phyloP scores from a whole-genome alignment of 768 basidiomycete genomes.

The Paxillus involutus region DNA sequence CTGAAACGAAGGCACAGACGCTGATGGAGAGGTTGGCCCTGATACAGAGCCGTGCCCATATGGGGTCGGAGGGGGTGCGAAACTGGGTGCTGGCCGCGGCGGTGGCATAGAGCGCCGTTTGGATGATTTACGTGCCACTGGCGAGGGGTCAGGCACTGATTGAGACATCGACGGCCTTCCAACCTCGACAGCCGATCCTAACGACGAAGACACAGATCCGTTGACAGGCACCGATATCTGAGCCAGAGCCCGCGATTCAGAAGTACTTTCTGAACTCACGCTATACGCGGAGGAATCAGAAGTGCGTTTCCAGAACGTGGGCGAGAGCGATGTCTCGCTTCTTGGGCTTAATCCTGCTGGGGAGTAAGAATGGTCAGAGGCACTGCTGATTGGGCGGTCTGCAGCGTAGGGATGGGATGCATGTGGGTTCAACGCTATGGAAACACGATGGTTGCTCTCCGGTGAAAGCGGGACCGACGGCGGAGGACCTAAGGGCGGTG shows the following conservation, averaged over 20 bases:
- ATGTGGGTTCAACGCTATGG: constrained; percentile 25
- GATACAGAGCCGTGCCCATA: constrained; percentile 18
- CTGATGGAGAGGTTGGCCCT: constrained; percentile 1
- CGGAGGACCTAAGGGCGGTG: constrained; percentile 60
- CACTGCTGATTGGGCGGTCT: constrained; percentile 35
- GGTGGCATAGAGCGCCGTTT: constrained; percentile 70
- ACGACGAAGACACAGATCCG: constrained; percentile 10
- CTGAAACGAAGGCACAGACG: constrained; percentile 12
- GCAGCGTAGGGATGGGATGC: constrained; percentile 31
- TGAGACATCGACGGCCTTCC: constrained; percentile 19
- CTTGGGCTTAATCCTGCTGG: constrained; percentile 33
- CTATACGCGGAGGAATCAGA: constrained; percentile 52
- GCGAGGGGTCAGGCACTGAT: constrained; percentile 11
- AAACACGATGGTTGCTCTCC: constrained; percentile 21
- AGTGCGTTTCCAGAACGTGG: constrained; percentile 53
- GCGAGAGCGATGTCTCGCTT: constrained; percentile 45
- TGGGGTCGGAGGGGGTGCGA: constrained; percentile 71
- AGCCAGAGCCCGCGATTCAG: constrained; percentile 34
- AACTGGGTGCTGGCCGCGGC: constrained; percentile 69
- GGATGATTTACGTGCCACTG: constrained; percentile 23
- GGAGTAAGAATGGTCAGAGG: constrained; percentile 36
- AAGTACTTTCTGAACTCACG: constrained; percentile 40
- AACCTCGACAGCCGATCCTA: constrained; percentile 2
- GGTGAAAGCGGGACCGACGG: constrained; percentile 43
- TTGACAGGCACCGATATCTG: constrained; percentile 9